Evolutionary conservation across 1,139 yeast genomes (phyloP).

Genomic region (Yamadazyma friedrichii): DNA sequence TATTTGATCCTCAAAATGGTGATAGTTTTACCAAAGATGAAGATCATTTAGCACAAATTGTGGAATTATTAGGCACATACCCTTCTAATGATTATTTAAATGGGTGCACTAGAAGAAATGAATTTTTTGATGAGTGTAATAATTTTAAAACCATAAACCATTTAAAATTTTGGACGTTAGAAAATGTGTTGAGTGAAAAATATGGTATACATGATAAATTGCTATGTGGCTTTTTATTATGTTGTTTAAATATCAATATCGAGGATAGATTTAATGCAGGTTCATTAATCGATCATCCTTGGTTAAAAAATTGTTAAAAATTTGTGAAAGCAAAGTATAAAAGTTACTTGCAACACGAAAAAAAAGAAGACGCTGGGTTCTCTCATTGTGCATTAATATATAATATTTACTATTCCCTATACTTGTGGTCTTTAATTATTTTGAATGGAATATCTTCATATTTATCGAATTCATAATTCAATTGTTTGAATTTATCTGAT

Average conservation of each 20-base stretch:
- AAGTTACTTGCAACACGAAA: not conserved
- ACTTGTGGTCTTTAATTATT: conserved; percentile 4
- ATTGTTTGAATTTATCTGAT: not conserved
- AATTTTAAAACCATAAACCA: conserved; percentile 57
- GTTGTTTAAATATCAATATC: conserved; percentile 37
- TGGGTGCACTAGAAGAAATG: conserved; percentile 51
- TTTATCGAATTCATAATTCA: conserved; percentile 1
- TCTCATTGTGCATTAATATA: not conserved
- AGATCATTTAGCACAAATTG: conserved; percentile 81
- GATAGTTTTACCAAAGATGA: conserved; percentile 67
- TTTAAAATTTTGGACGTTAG: conserved; percentile 68
- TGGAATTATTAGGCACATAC: conserved; percentile 61
- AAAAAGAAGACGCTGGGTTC: not conserved
- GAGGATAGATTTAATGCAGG: conserved; percentile 39
- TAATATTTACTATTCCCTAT: not conserved
- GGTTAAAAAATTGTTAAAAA: conserved; percentile 21
- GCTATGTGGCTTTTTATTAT: conserved; percentile 37
- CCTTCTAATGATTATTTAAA: conserved; percentile 50
- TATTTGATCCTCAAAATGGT: conserved; percentile 79
- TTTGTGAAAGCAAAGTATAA: not conserved
- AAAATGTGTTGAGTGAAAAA: conserved; percentile 64
- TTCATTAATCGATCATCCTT: conserved; percentile 41
- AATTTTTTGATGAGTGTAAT: conserved; percentile 46
- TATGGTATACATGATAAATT: conserved; percentile 35
- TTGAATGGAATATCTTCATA: conserved; percentile 9